These are phyloP conservation scores for Hemileia vastatrix DNA, from an alignment of 1,284 basidiomycete species.

Conservation along the genomic window DNA sequence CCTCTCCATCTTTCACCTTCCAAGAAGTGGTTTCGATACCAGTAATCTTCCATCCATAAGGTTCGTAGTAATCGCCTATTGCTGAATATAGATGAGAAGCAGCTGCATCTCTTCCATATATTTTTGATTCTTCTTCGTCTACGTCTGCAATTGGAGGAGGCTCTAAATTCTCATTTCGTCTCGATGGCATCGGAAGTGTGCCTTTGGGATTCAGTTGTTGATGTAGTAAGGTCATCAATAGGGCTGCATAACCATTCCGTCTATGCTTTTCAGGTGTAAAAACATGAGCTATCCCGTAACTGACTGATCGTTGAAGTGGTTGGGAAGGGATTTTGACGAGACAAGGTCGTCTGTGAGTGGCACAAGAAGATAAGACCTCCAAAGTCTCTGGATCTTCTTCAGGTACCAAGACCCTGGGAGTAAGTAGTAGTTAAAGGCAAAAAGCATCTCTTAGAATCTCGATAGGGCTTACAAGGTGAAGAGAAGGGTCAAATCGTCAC, in stretches of 20 bases:
- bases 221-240: constrained; percentile 30
- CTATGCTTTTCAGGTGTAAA: constrained; percentile 26
- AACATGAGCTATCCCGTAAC: no score
- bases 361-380: no score
- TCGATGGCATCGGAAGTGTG: neutral
- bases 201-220: constrained; percentile 7
- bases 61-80: constrained; percentile 26
- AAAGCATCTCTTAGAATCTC: no score
- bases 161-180: neutral
- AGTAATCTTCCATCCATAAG: constrained; percentile 27
- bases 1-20: constrained; percentile 5
- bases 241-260: constrained; percentile 24
- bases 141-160: neutral
- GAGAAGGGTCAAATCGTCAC: no score
- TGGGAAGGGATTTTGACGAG: no score
- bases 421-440: no score
- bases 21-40: constrained; percentile 27
- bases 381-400: no score
- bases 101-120: constrained; percentile 26
- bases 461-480: no score
- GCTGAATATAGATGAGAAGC: constrained; percentile 29
- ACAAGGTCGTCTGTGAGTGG: no score
- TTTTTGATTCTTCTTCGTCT: neutral
- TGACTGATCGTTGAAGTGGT: no score
- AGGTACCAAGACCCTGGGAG: no score